Evolutionary conservation across 306 rosid species (phyloP).

Genomic region (Gillenia trifoliata): DNA sequence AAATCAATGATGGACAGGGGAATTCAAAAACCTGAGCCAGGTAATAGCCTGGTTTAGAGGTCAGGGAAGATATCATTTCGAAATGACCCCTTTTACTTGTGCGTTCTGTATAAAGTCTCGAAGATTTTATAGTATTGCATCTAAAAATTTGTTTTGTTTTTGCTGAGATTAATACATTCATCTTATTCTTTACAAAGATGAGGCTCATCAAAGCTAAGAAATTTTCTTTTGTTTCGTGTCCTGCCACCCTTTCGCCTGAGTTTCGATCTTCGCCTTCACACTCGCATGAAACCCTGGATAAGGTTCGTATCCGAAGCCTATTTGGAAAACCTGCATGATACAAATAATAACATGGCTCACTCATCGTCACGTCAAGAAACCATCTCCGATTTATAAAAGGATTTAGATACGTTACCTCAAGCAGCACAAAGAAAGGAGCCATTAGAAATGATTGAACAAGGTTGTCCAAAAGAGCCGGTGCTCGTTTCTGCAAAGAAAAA

Average conservation of each 20-base stretch:
- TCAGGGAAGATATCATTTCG: too few relatives aligned
- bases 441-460: constrained; percentile 76
- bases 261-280: constrained; percentile 54
- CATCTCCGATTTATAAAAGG: neutral
- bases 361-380: neutral
- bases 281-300: constrained; percentile 63
- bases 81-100: too few relatives aligned
- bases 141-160: too few relatives aligned
- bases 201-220: constrained; percentile 25
- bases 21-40: constrained; percentile 58
- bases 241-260: constrained; percentile 58
- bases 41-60: constrained; percentile 15
- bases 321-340: constrained; percentile 46
- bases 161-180: neutral
- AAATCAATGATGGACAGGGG: constrained; percentile 38
- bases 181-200: constrained; percentile 3
- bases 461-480: constrained; percentile 87
- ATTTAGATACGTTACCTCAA: constrained; percentile 52
- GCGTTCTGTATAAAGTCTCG: too few relatives aligned
- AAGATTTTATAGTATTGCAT: too few relatives aligned
- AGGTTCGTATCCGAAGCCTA: constrained; percentile 66
- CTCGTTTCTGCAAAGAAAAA: constrained; percentile 58
- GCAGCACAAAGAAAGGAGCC: constrained; percentile 80
- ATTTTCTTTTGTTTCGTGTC: constrained; percentile 56
- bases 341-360: constrained; percentile 1